These are phyloP conservation scores for Trypanosomatidae sp. DNA, from an alignment of 208 protist genomes.

Conservation along the genomic window DNA sequence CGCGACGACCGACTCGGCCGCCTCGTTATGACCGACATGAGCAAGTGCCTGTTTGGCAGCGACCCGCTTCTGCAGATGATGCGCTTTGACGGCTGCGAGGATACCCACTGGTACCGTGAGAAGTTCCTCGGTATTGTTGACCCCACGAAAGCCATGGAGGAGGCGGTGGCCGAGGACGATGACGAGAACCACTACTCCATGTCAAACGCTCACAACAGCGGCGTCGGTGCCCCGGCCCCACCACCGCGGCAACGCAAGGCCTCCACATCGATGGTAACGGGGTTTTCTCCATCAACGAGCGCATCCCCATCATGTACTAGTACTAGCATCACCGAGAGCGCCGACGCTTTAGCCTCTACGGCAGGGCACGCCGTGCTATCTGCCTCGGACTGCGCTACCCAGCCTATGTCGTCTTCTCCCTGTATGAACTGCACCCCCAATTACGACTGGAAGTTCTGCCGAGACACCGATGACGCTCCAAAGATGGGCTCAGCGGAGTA, in stretches of 20 bases:
- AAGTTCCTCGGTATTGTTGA: constrained; percentile 58
- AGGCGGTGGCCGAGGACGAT: constrained; percentile 39
- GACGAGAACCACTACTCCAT: constrained; percentile 62
- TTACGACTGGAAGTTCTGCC: neutral
- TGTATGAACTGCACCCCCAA: neutral
- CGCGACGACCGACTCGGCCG: constrained; percentile 51
- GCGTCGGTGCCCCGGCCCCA: constrained; percentile 33
- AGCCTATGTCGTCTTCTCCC: neutral
- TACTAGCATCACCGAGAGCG: neutral
- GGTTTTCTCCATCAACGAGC: neutral
- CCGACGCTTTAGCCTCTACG: neutral
- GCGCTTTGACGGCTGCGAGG: constrained; percentile 73
- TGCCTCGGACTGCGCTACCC: too few species aligned
- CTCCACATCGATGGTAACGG: neutral
- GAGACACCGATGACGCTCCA: neutral
- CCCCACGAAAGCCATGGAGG: constrained; percentile 18
- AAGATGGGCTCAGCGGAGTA: neutral
- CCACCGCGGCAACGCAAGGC: constrained; percentile 4
- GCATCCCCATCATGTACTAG: neutral
- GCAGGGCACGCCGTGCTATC: neutral
- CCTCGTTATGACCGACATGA: constrained; percentile 81
- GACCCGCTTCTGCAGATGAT: constrained; percentile 84
- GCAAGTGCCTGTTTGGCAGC: constrained; percentile 83
- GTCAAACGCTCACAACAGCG: constrained; percentile 40
- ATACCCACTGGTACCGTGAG: constrained; percentile 63